Conservation (phyloP, 352 stramenopile genomes). For the Elongisporangium undulatum region DNA sequence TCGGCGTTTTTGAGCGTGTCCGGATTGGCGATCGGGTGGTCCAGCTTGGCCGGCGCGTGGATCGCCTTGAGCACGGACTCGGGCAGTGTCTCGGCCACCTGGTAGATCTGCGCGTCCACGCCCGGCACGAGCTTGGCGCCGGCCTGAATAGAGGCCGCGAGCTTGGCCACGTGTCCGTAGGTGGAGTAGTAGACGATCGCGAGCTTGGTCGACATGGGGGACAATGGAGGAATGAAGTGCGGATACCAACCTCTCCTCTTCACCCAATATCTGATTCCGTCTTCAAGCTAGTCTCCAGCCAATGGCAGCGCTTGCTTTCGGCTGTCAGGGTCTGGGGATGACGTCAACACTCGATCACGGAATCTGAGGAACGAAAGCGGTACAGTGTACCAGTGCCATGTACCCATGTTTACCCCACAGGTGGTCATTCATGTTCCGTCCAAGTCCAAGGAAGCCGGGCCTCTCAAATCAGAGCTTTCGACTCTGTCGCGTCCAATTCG, state of each 20-base stretch:
- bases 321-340: background rate
- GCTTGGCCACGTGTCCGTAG: slow-evolving; percentile 74
- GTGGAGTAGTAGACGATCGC: slow-evolving; percentile 81
- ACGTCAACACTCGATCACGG: background rate
- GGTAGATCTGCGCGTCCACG: slow-evolving; percentile 48
- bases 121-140: slow-evolving; percentile 52
- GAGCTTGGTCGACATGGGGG: slow-evolving; percentile 37
- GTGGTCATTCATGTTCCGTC: no score
- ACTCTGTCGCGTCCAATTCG: no score
- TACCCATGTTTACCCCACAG: background rate
- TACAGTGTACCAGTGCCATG: background rate
- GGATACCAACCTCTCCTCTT: no score
- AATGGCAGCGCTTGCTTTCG: background rate
- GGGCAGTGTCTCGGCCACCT: slow-evolving; percentile 74
- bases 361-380: background rate
- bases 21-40: slow-evolving; percentile 45
- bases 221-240: slow-evolving; percentile 1
- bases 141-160: slow-evolving; percentile 61
- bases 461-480: no score
- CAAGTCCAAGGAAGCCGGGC: no score
- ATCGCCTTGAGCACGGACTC: slow-evolving; percentile 71
- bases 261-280: background rate
- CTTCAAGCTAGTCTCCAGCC: background rate
- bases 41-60: slow-evolving; percentile 54
- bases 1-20: slow-evolving; percentile 65